These are phyloP conservation scores for Sphaerulina vaccinii DNA, from an alignment of 2,329 filamentous ascomycete species.

Conservation along the genomic window DNA sequence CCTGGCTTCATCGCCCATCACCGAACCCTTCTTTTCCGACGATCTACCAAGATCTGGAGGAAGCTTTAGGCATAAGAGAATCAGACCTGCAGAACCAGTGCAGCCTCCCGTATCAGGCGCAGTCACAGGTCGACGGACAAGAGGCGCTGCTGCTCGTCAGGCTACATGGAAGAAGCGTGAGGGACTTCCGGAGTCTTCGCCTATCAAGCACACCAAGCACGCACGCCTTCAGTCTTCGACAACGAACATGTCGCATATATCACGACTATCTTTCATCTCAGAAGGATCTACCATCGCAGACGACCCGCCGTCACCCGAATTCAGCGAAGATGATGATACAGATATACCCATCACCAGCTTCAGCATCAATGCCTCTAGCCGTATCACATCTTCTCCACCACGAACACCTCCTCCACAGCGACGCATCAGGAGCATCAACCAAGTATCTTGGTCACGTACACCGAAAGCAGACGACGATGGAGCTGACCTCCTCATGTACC, in stretches of 20 bases:
- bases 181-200: constrained; percentile 80
- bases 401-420: constrained; percentile 66
- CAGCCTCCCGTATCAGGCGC: constrained; percentile 32
- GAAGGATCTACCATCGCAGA: constrained; percentile 67
- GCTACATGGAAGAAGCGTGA: constrained; percentile 74
- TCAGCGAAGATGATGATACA: constrained; percentile 77
- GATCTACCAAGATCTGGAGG: constrained; percentile 70
- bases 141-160: constrained; percentile 41
- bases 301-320: constrained; percentile 58
- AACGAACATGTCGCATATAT: constrained; percentile 50
- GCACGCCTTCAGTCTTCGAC: constrained; percentile 65
- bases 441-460: constrained; percentile 45
- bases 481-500: constrained; percentile 79
- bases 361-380: constrained; percentile 51
- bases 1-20: constrained; percentile 82
- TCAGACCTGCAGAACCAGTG: constrained; percentile 26
- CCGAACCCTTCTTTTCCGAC: constrained; percentile 80
- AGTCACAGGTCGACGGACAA: constrained; percentile 34
- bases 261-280: constrained; percentile 76
- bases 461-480: constrained; percentile 73
- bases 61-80: constrained; percentile 45
- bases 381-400: constrained; percentile 71
- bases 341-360: constrained; percentile 76
- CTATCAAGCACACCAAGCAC: constrained; percentile 73
- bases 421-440: constrained; percentile 42